Evolutionary conservation across 2,329 filamentous ascomycete genomes (phyloP), one percentile per base, ranked within the genome.

Genomic region (Ophidiomyces ophidiicola): DNA sequence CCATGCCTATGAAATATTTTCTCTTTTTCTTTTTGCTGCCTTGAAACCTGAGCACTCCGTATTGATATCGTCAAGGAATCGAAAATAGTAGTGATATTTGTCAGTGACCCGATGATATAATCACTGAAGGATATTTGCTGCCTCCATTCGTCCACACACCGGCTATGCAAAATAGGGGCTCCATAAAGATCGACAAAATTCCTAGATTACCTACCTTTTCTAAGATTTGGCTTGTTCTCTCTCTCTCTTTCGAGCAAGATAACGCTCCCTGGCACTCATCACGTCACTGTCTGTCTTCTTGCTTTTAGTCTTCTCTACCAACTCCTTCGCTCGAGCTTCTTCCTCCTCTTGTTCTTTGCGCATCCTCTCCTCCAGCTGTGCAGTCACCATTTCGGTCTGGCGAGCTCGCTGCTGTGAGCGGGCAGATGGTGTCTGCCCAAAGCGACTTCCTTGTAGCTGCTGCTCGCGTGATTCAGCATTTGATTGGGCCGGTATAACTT

Each of bases 371-470:
- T 72, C 72, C 15, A 78, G 61, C 53, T 79, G 75, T 42, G 66
- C 59, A 12, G 72, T 71, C 36, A 78, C 58, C 72, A 78, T 74
- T 36, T 69, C 64, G 1, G 69, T 74, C 53, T 78, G 74, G 12
- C 75, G 63, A 44, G 67, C 71, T 17, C 68, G 61, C 45, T 70
- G 66, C 19, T 57, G 57, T 6, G 56, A 51, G 36, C 65, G 63
- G 23, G 60, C 62, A 20, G 58, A 54, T 32, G 58, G 53, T 41
- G 55, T 53, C 19, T 52, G 55, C 15, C 50, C 48, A 12, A 54
- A 50, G 31, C 48, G 45, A 17, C 48, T 48, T 5, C 24, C 20
- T 18, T 19, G 29, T 2, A 24, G 7, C 11, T 31, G 24, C 30
- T 12, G 24, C 8, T 10, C 24, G 12, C 32, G 38, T 17, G 21